Percentiles rank a stretch among this genome's conserved stretches.
Evolutionary conservation across 2,329 filamentous ascomycete genomes (phyloP).

Genomic region (Paracamarosporium sp.): DNA sequence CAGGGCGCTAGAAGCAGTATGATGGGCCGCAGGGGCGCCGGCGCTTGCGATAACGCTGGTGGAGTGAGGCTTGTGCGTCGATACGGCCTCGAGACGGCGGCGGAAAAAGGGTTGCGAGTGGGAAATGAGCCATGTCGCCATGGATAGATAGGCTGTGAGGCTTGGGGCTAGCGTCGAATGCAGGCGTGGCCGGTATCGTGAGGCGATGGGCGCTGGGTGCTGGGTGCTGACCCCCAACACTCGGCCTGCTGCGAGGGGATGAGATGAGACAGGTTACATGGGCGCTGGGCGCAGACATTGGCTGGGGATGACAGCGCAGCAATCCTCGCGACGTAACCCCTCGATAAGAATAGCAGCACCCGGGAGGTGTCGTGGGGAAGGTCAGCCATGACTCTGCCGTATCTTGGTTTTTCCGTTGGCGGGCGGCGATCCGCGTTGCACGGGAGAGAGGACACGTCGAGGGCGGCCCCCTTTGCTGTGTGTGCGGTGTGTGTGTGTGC

Average conservation of each 20-base stretch:
- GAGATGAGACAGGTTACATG: not conserved
- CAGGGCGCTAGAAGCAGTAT: slow-evolving; percentile 4
- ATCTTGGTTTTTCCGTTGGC: slow-evolving; percentile 1
- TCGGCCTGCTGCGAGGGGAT: not conserved
- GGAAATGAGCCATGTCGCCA: slow-evolving; percentile 11
- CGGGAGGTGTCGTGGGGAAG: not conserved
- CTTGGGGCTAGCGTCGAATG: not conserved
- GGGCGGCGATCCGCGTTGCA: not conserved
- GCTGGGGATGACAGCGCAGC: slow-evolving; percentile 3
- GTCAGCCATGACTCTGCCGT: slow-evolving; percentile 6
- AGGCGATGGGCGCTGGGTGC: not conserved
- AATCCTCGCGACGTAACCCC: slow-evolving; percentile 4
- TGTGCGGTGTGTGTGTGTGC: no score
- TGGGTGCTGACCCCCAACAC: not conserved
- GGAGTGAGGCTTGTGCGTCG: not conserved
- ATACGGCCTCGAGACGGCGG: not conserved
- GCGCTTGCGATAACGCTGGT: slow-evolving; percentile 1
- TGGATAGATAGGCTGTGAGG: slow-evolving; percentile 6
- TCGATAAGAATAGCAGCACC: slow-evolving; percentile 11
- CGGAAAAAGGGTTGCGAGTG: not conserved
- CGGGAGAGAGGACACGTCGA: not conserved
- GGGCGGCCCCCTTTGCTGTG: not conserved
- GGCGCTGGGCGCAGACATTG: slow-evolving; percentile 1
- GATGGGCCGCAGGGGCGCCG: slow-evolving; percentile 1
- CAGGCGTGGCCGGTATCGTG: not conserved